Evolutionary conservation across 257 asterid genomes (phyloP).

Genomic region (Capsicum pubescens): DNA sequence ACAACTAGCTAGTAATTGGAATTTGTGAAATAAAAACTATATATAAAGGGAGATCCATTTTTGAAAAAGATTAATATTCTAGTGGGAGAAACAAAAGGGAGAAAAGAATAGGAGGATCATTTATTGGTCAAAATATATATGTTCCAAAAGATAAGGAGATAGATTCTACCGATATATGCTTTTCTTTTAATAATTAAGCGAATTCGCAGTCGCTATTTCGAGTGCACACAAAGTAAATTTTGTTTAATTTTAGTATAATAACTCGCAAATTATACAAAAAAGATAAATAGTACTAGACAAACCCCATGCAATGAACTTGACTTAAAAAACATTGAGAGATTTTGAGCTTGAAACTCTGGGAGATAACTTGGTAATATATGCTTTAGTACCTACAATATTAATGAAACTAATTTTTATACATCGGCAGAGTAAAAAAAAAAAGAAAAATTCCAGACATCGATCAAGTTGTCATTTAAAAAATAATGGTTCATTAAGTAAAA

Average conservation of each 20-base stretch:
- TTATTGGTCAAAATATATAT: conserved; percentile 23
- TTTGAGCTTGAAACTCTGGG: too few species aligned
- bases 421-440: background rate
- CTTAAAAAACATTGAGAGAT: too few species aligned
- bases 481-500: background rate
- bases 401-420: too few species aligned
- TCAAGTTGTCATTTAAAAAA: background rate
- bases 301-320: too few species aligned
- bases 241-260: too few species aligned
- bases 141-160: conserved; percentile 29
- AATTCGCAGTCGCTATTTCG: too few species aligned
- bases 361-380: too few species aligned
- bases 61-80: background rate
- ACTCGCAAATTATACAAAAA: too few species aligned
- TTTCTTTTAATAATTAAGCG: background rate
- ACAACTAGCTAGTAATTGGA: background rate
- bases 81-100: conserved; percentile 9
- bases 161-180: conserved; percentile 14
- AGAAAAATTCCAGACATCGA: background rate
- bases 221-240: too few species aligned
- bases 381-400: too few species aligned
- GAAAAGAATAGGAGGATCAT: conserved; percentile 20
- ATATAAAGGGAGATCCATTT: background rate
- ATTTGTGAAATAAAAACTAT: background rate
- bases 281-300: too few species aligned